A percentile compares a stretch with the other conserved stretches of the same genome.
Evolutionary conservation across 1,284 basidiomycete species (phyloP).

Genomic region (Ganoderma sinense): DNA sequence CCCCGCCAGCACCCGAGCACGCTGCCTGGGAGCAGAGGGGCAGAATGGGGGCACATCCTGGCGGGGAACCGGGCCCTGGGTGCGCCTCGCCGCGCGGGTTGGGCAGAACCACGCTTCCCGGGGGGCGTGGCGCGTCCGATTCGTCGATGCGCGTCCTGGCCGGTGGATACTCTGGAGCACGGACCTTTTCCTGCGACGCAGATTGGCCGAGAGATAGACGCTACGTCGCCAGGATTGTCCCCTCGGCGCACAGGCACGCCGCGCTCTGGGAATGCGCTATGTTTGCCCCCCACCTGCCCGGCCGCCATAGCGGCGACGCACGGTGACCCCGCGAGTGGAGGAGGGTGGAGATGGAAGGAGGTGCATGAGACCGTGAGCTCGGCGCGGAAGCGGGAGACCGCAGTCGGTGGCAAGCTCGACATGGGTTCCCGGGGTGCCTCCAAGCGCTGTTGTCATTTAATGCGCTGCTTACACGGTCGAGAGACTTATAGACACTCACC

Average conservation of each 20-base stretch:
- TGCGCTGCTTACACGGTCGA: conserved; percentile 16
- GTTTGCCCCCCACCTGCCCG: conserved; percentile 26
- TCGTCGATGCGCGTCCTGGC: conserved; percentile 17
- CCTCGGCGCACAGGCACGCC: conserved; percentile 26
- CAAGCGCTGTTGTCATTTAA: conserved; percentile 23
- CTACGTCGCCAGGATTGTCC: conserved; percentile 27
- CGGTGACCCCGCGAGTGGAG: conserved; percentile 18
- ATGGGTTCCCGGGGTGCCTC: conserved; percentile 20
- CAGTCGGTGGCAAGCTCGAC: conserved; percentile 13
- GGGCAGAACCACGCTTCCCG: conserved; percentile 14
- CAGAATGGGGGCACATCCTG: conserved; percentile 17
- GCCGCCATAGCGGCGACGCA: conserved; percentile 20
- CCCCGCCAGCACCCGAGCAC: conserved; percentile 9
- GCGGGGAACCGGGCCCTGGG: conserved; percentile 15
- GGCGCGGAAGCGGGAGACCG: conserved; percentile 25
- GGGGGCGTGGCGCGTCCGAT: conserved; percentile 11
- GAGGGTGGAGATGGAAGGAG: conserved; percentile 3
- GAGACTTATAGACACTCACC: conserved; percentile 17
- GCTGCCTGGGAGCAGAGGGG: conserved; percentile 29
- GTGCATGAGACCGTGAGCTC: conserved; percentile 24
- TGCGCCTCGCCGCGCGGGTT: conserved; percentile 1
- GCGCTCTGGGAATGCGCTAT: conserved; percentile 30
- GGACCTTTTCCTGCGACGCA: conserved; percentile 23
- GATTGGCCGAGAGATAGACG: conserved; percentile 33
- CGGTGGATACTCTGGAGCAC: conserved; percentile 21